Conservation (phyloP, 1,139 yeast genomes). For the Yamadazyma conglobata region DNA sequence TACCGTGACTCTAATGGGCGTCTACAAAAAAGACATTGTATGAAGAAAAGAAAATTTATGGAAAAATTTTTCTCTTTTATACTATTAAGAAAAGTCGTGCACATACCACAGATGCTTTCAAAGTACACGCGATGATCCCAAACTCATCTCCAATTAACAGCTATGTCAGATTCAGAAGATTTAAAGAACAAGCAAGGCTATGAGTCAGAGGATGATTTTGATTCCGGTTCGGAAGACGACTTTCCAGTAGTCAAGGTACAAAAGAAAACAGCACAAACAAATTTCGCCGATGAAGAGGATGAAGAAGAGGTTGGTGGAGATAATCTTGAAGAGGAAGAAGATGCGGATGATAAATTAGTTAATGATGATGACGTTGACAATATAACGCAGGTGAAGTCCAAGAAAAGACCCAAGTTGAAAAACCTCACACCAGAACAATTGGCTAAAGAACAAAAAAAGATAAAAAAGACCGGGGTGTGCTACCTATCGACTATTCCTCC, state of each 20-base stretch:
- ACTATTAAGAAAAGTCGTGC: too few species aligned
- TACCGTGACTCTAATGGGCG: constrained; percentile 93
- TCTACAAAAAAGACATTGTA: constrained; percentile 79
- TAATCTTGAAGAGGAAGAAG: constrained; percentile 11
- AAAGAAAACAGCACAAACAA: constrained; percentile 12
- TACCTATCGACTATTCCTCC: constrained; percentile 92
- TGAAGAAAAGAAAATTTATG: constrained; percentile 20
- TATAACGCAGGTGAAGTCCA: constrained; percentile 14
- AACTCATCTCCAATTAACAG: background rate
- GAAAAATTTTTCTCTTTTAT: constrained; percentile 2
- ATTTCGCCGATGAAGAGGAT: constrained; percentile 12
- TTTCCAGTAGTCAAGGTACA: constrained; percentile 16
- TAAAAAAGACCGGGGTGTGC: constrained; percentile 82
- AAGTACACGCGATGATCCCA: background rate
- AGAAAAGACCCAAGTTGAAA: constrained; percentile 34
- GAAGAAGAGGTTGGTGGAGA: constrained; percentile 12
- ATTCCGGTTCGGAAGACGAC: constrained; percentile 15
- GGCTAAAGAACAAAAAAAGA: constrained; percentile 54
- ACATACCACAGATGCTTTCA: too few species aligned
- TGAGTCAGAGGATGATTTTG: constrained; percentile 20
- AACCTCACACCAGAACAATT: constrained; percentile 51
- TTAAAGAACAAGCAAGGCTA: background rate
- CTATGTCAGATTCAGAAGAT: constrained; percentile 2
- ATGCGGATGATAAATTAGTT: constrained; percentile 16
- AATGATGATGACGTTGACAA: constrained; percentile 18